phyloP scores from a whole-genome alignment of 1,139 yeast species.

The Saccharomyces hybrid region DNA sequence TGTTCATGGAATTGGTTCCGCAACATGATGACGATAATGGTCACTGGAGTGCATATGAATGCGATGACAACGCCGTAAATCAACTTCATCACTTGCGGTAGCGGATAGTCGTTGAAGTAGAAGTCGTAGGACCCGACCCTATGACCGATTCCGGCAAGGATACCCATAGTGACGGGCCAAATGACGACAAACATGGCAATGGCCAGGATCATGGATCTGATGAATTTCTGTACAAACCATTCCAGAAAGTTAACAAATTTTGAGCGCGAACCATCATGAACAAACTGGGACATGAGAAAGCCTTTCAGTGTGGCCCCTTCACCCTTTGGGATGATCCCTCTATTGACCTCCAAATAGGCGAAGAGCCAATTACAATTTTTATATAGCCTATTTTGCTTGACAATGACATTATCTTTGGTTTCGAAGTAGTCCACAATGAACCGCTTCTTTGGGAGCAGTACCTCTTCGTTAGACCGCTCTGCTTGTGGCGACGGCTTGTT shows the following conservation, averaged over 20 bases:
- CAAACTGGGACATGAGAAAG: constrained; percentile 3
- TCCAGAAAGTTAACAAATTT: constrained; percentile 10
- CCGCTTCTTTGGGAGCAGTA: not conserved
- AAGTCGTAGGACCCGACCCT: constrained; percentile 14
- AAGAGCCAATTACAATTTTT: not conserved
- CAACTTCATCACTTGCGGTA: constrained; percentile 21
- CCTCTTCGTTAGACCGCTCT: not conserved
- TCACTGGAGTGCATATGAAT: constrained; percentile 15
- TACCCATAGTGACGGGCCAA: constrained; percentile 27
- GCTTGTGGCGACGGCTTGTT: not conserved
- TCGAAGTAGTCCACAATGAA: not conserved
- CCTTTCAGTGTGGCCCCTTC: not conserved
- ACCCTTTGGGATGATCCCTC: not conserved
- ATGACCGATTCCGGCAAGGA: constrained; percentile 20
- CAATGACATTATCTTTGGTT: not conserved
- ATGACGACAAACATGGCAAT: constrained; percentile 14
- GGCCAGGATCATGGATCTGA: constrained; percentile 14
- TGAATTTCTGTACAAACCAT: constrained; percentile 16
- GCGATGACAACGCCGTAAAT: constrained; percentile 20
- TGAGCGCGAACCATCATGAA: constrained; percentile 11
- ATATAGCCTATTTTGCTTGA: not conserved
- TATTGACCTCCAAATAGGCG: not conserved
- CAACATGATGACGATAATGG: constrained; percentile 14
- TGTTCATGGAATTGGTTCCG: constrained; percentile 15
- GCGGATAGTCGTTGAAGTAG: constrained; percentile 16